Conservation (phyloP, 352 stramenopile species). For the Phytophthora melonis region DNA sequence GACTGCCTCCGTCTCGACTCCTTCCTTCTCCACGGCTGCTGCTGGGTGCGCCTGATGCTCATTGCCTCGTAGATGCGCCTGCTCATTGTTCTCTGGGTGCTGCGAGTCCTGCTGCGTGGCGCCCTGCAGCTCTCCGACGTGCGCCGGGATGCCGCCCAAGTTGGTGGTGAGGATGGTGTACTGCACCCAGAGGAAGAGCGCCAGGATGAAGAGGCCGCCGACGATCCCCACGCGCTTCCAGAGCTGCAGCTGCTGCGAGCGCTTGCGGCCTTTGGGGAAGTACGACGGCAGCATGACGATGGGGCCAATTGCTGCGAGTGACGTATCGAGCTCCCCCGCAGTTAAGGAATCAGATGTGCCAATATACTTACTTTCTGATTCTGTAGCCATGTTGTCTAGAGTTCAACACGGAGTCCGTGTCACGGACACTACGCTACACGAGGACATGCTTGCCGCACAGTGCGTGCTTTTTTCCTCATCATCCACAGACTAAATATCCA, state of each 20-base stretch:
- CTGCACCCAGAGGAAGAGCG: constrained; percentile 62
- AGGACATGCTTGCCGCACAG: neutral
- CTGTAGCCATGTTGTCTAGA: constrained; percentile 6
- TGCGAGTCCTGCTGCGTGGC: constrained; percentile 26
- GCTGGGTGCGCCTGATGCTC: neutral
- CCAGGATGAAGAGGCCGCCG: constrained; percentile 17
- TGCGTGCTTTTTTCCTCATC: neutral
- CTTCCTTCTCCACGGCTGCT: neutral
- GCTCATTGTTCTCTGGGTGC: constrained; percentile 7
- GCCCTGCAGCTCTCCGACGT: constrained; percentile 33
- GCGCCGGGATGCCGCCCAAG: constrained; percentile 31
- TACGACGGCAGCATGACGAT: constrained; percentile 36
- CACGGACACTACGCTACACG: neutral
- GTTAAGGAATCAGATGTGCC: constrained; percentile 3
- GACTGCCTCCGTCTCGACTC: constrained; percentile 5
- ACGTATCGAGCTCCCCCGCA: constrained; percentile 5
- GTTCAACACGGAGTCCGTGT: no score
- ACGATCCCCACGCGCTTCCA: constrained; percentile 36
- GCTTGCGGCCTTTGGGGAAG: constrained; percentile 24
- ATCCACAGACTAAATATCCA: neutral
- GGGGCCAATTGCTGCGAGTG: constrained; percentile 6
- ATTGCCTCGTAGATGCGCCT: constrained; percentile 23
- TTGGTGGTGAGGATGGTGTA: constrained; percentile 58
- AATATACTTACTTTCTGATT: neutral
- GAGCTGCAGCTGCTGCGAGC: constrained; percentile 32